Conservation (phyloP, 2,329 filamentous ascomycete genomes). For the Trichoderma hamatum region DNA sequence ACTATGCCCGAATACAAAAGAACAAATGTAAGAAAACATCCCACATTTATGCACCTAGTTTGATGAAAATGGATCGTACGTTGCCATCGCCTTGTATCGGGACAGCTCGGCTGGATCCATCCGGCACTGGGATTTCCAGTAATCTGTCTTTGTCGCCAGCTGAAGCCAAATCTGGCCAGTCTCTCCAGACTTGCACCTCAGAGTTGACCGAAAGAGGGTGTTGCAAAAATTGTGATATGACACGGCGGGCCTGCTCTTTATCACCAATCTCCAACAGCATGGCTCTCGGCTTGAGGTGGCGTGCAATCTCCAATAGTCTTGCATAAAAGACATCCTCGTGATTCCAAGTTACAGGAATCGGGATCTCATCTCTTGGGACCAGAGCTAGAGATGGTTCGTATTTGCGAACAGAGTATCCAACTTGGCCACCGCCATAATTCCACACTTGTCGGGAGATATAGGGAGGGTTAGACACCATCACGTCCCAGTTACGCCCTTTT, state of each 20-base stretch:
- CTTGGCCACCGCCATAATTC: constrained; percentile 43
- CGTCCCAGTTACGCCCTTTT: constrained; percentile 49
- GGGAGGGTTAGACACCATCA: constrained; percentile 87
- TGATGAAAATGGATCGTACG: constrained; percentile 48
- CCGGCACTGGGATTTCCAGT: constrained; percentile 32
- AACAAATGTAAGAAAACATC: neutral
- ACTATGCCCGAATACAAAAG: too few species aligned
- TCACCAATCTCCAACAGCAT: constrained; percentile 74
- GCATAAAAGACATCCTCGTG: constrained; percentile 67
- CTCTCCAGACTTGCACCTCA: constrained; percentile 70
- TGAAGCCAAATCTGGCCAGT: constrained; percentile 57
- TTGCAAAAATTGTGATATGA: constrained; percentile 53
- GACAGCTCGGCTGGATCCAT: constrained; percentile 35
- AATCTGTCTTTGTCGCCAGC: constrained; percentile 34
- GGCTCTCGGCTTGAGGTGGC: constrained; percentile 53
- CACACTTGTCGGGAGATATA: constrained; percentile 70
- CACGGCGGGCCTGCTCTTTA: constrained; percentile 65
- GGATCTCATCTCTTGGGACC: constrained; percentile 53
- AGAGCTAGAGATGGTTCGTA: constrained; percentile 82
- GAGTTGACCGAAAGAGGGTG: constrained; percentile 37
- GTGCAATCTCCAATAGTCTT: constrained; percentile 60
- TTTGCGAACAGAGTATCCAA: constrained; percentile 75
- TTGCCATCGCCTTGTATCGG: constrained; percentile 51
- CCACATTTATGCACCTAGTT: neutral
- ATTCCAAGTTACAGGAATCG: constrained; percentile 38